Evolutionary conservation across 108 stramenopile genomes (phyloP).

Genomic region (Poteriospumella lacustris): DNA sequence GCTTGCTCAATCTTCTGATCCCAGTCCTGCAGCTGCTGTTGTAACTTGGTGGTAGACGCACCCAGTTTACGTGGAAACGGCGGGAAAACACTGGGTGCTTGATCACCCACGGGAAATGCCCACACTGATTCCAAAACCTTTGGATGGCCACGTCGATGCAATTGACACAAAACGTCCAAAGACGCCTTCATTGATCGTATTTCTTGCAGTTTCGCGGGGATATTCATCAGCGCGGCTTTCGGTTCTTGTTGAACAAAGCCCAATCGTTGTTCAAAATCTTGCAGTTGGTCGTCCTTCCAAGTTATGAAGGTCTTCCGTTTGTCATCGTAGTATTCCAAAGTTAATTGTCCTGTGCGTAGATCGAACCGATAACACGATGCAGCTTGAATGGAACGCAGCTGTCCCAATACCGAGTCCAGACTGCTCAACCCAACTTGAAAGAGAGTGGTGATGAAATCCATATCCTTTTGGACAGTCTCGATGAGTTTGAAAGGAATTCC

Average conservation of each 20-base stretch:
- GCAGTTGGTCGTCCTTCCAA: not conserved
- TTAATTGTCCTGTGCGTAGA: not conserved
- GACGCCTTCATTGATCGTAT: no score
- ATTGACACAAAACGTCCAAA: no score
- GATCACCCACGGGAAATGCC: no score
- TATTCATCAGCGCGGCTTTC: not conserved
- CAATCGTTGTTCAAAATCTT: slow-evolving; percentile 12
- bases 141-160: no score
- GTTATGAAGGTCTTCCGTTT: not conserved
- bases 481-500: not conserved
- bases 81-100: no score
- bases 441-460: not conserved
- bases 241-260: slow-evolving; percentile 18
- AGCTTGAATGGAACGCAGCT: not conserved
- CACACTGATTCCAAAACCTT: no score
- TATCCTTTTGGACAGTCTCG: not conserved
- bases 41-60: no score
- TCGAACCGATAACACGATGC: not conserved
- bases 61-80: no score
- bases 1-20: no score
- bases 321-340: not conserved
- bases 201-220: no score
- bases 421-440: slow-evolving; percentile 5
- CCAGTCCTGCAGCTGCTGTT: no score
- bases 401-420: slow-evolving; percentile 9